phyloP scores from a whole-genome alignment of 225 moss, liverwort and hornwort species.

The Anthoceros angustus region DNA sequence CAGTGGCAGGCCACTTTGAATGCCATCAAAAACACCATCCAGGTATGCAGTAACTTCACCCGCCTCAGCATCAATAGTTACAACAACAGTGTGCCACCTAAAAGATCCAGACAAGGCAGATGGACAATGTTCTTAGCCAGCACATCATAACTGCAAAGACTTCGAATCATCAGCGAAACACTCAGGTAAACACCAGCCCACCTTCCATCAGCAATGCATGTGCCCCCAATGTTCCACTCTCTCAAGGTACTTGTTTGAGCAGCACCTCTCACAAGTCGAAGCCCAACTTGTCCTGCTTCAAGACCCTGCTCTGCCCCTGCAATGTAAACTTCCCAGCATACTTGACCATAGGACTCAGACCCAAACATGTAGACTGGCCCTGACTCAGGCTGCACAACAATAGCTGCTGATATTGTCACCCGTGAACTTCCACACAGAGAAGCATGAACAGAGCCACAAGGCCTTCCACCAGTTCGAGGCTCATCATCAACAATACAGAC shows the following conservation, averaged over 20 bases:
- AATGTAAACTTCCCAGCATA: constrained; percentile 94
- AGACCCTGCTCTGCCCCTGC: constrained; percentile 96
- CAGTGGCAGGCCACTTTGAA: constrained; percentile 59
- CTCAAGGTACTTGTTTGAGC: constrained; percentile 80
- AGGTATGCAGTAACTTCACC: constrained; percentile 80
- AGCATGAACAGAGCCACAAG: constrained; percentile 63
- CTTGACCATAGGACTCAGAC: constrained; percentile 59
- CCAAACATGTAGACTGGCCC: constrained; percentile 90
- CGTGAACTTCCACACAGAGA: constrained; percentile 75
- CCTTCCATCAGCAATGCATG: constrained; percentile 92
- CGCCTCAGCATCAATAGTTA: constrained; percentile 69
- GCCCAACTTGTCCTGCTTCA: constrained; percentile 93
- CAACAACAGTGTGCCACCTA: constrained; percentile 94
- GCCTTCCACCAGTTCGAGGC: constrained; percentile 71
- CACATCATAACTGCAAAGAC: background rate
- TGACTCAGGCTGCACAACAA: constrained; percentile 93
- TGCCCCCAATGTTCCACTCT: constrained; percentile 88
- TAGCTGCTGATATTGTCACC: constrained; percentile 88
- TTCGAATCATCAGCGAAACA: background rate
- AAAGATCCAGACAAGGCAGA: constrained; percentile 1
- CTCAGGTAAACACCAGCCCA: constrained; percentile 11
- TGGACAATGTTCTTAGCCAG: background rate
- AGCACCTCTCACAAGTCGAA: constrained; percentile 88
- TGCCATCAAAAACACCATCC: constrained; percentile 84
- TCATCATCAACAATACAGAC: constrained; percentile 95